Evolutionary conservation across 73 alveolate species (phyloP), one percentile per base, ranked within the genome.

Genomic region (Tetrahymena malaccensis): DNA sequence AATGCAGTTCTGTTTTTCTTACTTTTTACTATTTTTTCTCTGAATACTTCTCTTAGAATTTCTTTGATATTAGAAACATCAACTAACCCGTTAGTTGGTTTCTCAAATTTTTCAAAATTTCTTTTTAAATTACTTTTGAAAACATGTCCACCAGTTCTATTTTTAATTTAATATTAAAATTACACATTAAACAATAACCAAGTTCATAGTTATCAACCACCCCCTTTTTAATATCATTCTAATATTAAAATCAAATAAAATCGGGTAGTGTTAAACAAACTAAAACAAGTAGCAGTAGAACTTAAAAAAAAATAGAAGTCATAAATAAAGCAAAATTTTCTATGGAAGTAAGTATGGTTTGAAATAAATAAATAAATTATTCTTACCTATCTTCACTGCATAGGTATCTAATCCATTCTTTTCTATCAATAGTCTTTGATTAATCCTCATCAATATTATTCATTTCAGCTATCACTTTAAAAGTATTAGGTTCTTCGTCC

Each of bases 391-490:
- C 94, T 25, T 94, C 57, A 55, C 85, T 85, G 43, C 96, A 94
- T 10, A 94, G 84, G 40, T 94, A 94, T 34, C 93, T 94, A 13
- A 94, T 94, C 94, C 96, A 94, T 94, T 94, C 96, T 83, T 94
- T 93, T 58, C 96, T 94, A 25, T 56, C 93, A 34, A 94, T 94
- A 7, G 40, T 58, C 37, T 70, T 93, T 11, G 96, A 94, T 58
- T 94, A 25, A 94, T 94, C 96, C 37, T 43, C 93, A 35, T 94
- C 96, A 22, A 94, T 31, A 11, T 40, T 94, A 25, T 94, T 70
- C 96, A 94, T 94, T 94, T 94, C 96, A 17, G 94, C 93, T 56
- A 83, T 35, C 17, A 94, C 37, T 94, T 93, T 70, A 35, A 83
- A 94, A 22, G 85, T 83, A 58, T 94, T 93, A 55, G 96, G 94